Percentiles rank a stretch among this genome's conserved stretches.
phyloP scores from a whole-genome alignment of 495 filamentous ascomycete species.

The Neurospora sublineolata region DNA sequence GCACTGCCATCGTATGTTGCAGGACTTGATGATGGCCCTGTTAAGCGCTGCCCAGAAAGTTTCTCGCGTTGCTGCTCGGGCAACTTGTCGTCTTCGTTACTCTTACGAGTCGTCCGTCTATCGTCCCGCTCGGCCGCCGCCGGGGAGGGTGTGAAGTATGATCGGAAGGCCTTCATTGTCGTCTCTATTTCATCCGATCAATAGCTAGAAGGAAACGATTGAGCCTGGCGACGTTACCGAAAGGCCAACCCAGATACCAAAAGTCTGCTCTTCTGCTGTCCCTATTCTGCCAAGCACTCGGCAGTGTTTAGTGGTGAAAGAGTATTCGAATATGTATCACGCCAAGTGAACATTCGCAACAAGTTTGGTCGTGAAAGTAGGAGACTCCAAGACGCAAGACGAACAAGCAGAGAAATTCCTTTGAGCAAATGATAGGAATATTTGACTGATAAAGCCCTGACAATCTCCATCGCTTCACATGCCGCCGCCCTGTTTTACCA shows the following conservation, averaged over 20 bases:
- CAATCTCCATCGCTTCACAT: not conserved
- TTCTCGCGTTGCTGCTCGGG: not conserved
- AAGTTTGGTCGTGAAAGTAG: not conserved
- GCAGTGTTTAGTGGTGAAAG: not conserved
- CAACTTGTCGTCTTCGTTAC: not conserved
- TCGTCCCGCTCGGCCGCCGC: not conserved
- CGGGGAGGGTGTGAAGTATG: conserved; percentile 12
- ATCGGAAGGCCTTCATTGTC: conserved; percentile 16
- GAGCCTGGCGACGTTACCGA: not conserved
- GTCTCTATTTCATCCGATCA: not conserved
- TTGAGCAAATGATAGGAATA: not conserved
- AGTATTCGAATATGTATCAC: not conserved
- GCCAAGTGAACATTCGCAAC: not conserved
- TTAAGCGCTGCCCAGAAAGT: not conserved
- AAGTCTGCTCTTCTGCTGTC: not conserved
- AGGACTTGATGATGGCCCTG: not conserved
- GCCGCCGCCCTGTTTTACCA: not conserved
- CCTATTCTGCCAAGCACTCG: not conserved
- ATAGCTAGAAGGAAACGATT: not conserved
- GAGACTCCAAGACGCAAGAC: not conserved
- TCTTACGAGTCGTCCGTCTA: not conserved
- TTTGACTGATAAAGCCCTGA: not conserved
- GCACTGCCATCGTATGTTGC: not conserved
- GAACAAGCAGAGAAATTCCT: not conserved
- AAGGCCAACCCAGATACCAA: not conserved